Base-by-base conservation (phyloP, 257 asterid species). In the Jacaranda copaia region DNA sequence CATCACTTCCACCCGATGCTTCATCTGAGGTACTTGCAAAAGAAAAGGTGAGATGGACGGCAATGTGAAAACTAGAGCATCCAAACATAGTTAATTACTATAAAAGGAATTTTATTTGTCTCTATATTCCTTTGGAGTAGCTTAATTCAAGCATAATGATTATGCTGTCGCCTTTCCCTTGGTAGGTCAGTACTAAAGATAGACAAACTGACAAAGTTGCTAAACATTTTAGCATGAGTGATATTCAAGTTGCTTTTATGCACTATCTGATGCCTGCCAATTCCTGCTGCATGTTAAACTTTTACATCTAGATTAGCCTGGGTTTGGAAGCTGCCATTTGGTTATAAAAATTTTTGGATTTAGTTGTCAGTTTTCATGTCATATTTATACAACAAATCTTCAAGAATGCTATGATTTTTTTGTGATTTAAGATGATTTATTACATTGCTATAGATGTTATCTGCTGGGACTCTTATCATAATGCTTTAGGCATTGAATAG, bases 21-120 rank as follows among this genome's bases (percentile, higher is more conserved):
- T 91, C 99, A 49, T 75, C 96, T 19, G 93, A 89, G 86, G 95
- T 91, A 84, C 92, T 93, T 84, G 90, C 83, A 78, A 96, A 96
- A 89, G 99, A 96, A 88, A 96, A 96, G 92, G 99, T 90, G 82
- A 58, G 87, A 67, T 76, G 71, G 66, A 68, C 66, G 73, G 74
- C 76, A 48, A 73, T 73, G 49, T 70, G 75, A 63, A 72, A 71
- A 63, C 57, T 65, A 16, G 8, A 12, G 42, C 36, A 4, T 64
- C 57, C 65, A 79, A 48, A 68, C 36, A 57, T 9, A 25, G 59
- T 53, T 14, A 77, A 65, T 18, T 49, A 49, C 40, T 6, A 25
- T 62, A 11, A 16, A 46, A 56, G 35, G 6, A 25, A 25, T 40
- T 56, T 18, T 46, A 14, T 49, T 32, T 70, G 18, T 68, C 74